Evolutionary conservation across 2,329 filamentous ascomycete genomes (phyloP).

Genomic region (Penicillium glabrum): DNA sequence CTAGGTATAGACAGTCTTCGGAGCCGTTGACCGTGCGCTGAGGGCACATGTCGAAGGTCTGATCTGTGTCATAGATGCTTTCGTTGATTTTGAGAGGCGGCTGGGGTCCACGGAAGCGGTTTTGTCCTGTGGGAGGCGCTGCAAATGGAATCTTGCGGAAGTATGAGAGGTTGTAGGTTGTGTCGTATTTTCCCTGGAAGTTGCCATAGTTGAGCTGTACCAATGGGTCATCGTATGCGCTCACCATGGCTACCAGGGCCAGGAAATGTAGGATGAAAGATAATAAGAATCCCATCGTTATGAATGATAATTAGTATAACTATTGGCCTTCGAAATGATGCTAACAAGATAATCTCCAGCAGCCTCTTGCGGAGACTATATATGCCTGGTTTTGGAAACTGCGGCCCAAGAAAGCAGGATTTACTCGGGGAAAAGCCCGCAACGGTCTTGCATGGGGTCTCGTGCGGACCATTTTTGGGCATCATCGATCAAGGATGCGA

Average conservation of each 20-base stretch:
- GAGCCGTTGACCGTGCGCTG: constrained; percentile 58
- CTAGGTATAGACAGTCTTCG: constrained; percentile 64
- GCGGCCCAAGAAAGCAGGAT: neutral
- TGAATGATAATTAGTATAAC: neutral
- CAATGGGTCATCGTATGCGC: constrained; percentile 33
- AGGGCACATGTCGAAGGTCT: constrained; percentile 59
- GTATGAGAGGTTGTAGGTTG: constrained; percentile 57
- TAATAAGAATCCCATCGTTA: constrained; percentile 2
- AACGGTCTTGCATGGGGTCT: neutral
- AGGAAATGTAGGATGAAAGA: constrained; percentile 2
- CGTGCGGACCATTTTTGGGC: neutral
- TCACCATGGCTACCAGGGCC: constrained; percentile 3
- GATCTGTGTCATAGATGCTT: constrained; percentile 56
- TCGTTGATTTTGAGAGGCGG: constrained; percentile 51
- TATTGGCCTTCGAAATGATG: neutral
- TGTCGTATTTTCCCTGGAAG: constrained; percentile 55
- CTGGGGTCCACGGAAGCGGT: constrained; percentile 62
- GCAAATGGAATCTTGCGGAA: constrained; percentile 63
- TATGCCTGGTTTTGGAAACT: constrained; percentile 9
- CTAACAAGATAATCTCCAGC: too few relatives aligned
- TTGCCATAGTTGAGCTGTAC: constrained; percentile 50
- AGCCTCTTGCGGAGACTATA: neutral
- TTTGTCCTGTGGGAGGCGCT: constrained; percentile 57
- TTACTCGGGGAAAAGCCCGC: constrained; percentile 1
- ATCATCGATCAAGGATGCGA: neutral